Evolutionary conservation across 2,329 filamentous ascomycete genomes (phyloP), one percentile per base, ranked within the genome.

Genomic region (Bipolaris gigantea): DNA sequence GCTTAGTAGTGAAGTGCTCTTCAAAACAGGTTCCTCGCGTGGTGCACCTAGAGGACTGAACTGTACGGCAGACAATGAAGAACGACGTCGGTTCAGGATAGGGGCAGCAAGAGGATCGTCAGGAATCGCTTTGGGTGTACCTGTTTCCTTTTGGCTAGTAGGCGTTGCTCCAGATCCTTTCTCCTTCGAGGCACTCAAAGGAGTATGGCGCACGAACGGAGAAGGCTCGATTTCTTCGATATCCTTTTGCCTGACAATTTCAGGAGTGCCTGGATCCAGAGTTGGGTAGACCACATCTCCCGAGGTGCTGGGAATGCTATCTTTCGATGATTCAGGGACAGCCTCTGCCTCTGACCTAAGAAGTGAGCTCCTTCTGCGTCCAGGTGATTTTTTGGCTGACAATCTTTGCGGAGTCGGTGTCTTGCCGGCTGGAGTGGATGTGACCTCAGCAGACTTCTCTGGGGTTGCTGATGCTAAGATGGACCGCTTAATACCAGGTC

Each of bases 401-500:
- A 67, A 67, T 39, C 66, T 65, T 19, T 35, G 55, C 19, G 71
- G 62, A 30, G 64, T 70, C 6, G 61, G 59, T 23, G 57, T 61
- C 36, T 65, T 66, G 2, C 53, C 32, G 9, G 52, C 45, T 21
- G 59, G 25, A 10, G 36, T n/a, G 4, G 60, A 55, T 9, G 53
- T 50, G 4, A 38, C 44, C 15, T 56, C 59, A 18, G 53, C 47
- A n/a, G 60, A 44, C 27, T 64, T 62, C 30, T 64, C 65, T 32
- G 67, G 62, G 16, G 63, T 65, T 33, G 60, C 36, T 23, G 55
- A 36, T 40, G 43, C 44, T n/a, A 56, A 55, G 5, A 47, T 60
- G 19, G 58, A 23, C 32, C 60, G 62, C 53, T 67, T 73, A 50
- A 80, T 79, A 33, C 76, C 76, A 8, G 67, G 65, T 5, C 78